These are phyloP conservation scores for Cladosporium sp. DNA, from an alignment of 2,329 filamentous ascomycete genomes.

Conservation along the genomic window DNA sequence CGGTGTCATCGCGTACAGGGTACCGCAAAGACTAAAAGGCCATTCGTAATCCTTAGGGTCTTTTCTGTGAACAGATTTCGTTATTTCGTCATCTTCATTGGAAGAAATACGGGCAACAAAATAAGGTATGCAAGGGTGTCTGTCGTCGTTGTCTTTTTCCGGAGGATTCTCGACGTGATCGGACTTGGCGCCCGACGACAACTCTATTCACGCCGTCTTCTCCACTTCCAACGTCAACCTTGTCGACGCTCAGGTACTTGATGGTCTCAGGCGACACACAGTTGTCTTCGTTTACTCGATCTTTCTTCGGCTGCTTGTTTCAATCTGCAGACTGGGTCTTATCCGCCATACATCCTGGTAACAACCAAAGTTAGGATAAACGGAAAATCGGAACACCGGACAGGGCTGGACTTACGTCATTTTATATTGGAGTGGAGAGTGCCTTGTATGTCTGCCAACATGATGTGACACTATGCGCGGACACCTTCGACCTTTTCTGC, in stretches of 20 bases:
- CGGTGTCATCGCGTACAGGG: not conserved
- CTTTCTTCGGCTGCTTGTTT: not conserved
- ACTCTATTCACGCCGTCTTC: slow-evolving; percentile 11
- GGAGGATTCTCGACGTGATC: not conserved
- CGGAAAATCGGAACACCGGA: not conserved
- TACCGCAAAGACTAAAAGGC: not conserved
- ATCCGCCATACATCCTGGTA: not conserved
- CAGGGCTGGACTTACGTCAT: not conserved
- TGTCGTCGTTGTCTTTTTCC: not conserved
- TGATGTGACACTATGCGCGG: not conserved
- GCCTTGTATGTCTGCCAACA: not conserved
- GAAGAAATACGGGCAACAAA: not conserved
- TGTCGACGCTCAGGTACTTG: not conserved
- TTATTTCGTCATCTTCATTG: not conserved
- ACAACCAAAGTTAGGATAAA: not conserved
- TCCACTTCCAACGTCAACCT: slow-evolving; percentile 16
- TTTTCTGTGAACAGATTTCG: not conserved
- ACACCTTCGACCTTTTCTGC: not conserved
- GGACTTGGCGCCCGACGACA: slow-evolving; percentile 5
- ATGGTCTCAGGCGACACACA: not conserved
- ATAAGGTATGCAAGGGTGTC: not conserved
- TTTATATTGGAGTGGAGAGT: not conserved
- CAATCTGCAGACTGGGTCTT: not conserved
- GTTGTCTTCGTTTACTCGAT: not conserved
- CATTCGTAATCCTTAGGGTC: not conserved